A percentile compares a stretch with the other conserved stretches of the same genome.
These are phyloP conservation scores for Alopecurus myosuroides DNA, from an alignment of 176 grass and related monocot genomes.

Conservation along the genomic window DNA sequence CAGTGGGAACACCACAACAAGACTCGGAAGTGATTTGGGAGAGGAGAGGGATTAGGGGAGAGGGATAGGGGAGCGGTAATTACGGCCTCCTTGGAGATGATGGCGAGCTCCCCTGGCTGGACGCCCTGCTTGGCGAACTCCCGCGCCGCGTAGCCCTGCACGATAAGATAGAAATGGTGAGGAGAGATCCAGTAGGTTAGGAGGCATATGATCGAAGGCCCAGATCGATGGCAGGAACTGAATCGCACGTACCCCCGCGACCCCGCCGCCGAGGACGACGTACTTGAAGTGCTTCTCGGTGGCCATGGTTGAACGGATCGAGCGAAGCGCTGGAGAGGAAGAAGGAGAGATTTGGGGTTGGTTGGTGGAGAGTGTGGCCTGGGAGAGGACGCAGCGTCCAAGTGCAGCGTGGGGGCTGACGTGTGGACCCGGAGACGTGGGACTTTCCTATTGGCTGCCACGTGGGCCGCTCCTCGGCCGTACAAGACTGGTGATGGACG, in stretches of 20 bases:
- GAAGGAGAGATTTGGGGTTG: background rate
- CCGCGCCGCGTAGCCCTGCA: conserved; percentile 81
- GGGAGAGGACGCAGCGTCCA: too few species aligned
- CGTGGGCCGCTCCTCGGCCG: too few species aligned
- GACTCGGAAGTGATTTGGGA: too few species aligned
- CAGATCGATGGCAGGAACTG: background rate
- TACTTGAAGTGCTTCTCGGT: conserved; percentile 92
- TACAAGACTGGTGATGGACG: too few species aligned
- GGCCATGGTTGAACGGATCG: conserved; percentile 6
- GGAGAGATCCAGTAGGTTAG: conserved; percentile 8
- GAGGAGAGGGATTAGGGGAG: too few species aligned
- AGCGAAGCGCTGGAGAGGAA: background rate
- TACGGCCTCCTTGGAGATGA: conserved; percentile 97
- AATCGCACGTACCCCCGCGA: conserved; percentile 45
- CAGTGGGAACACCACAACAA: too few species aligned
- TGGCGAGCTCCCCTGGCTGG: conserved; percentile 78
- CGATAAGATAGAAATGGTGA: background rate
- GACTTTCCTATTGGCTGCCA: too few species aligned
- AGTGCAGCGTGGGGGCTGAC: too few species aligned
- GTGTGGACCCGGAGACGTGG: too few species aligned
- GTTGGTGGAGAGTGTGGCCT: background rate
- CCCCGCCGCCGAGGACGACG: conserved; percentile 87
- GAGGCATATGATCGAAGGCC: background rate
- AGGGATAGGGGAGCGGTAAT: too few species aligned
- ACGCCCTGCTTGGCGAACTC: conserved; percentile 80